Base-by-base conservation (phyloP, 495 filamentous ascomycete species). In the Thozetella sp. region DNA sequence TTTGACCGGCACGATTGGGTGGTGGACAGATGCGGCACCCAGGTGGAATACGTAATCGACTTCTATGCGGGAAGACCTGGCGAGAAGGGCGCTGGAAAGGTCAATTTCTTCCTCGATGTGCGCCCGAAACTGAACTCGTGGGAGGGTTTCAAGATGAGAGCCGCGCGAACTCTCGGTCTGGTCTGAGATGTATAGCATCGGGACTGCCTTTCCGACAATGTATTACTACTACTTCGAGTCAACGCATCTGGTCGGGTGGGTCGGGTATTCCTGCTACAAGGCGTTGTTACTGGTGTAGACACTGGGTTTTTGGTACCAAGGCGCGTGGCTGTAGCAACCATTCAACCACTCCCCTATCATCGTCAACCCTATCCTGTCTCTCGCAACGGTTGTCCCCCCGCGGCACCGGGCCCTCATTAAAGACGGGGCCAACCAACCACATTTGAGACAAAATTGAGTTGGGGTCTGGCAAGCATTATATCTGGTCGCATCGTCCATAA, bases 1-100 rank as follows among this genome's bases (percentile, higher is more conserved):
- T 99, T 99, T 71, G 95, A 99, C 76, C 83, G 95, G 53, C 95
- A 99, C 68, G 95, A 99, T 74, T 98, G 95, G 95, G 89, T 97
- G 17, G 88, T 99, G 11, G 93, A 98, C 72, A 80, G 95, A 58
- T 97, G 95, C 63, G 94, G 93, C n/a, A 89, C 86, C 63, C 82
- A 81, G 64, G 75, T 99, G 43, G 95, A 97, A 68, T 99, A 99
- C 70, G 87, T 99, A 24, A 99, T 99, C 73, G 95, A 99, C 75
- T 99, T 98, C 71, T 99, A 99, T 72, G 85, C 89, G 26, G 95
- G 95, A 77, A 25, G 68, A 67, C 37, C 72, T 59, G 30, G 78
- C 71, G 4, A 19, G 10, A 26, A 20, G 1, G 85, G 85, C 1
- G 84, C 81, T 52, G 78, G 76, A 0, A 89, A 88, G 62, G 73